Evolutionary conservation across 169 alveolate genomes (phyloP), one percentile per base, ranked within the genome.

Genomic region (Plasmodium knowlesi): DNA sequence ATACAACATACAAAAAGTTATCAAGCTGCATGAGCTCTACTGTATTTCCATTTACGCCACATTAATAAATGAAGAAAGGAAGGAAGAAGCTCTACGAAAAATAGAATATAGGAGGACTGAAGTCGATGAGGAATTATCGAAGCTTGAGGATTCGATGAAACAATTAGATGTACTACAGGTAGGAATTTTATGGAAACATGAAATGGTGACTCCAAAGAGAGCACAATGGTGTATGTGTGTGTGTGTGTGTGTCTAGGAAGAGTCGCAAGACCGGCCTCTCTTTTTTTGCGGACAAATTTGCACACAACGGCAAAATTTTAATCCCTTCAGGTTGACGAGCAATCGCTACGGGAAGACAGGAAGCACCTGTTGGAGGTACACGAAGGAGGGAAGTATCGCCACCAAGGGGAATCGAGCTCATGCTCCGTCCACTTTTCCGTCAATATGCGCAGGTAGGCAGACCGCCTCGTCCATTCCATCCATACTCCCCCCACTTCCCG

Each of bases 31-130:
- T 37, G 86, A 86, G 30, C 71, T 86, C 3, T 74, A 86, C 70
- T 86, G 83, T 34, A 54, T 86, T 32, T 54, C 79, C 9, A 86
- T 76, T 70, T 86, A 86, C 80, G 74, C 93, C 19, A 37, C 81
- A 41, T 86, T 86, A 86, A 86, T 50, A 86, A 86, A 86, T 54
- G 93, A 86, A 43, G 81, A 86, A 5, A 67, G 67, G 57, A 86
- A 86, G 80, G 19, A 34, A 14, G 34, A 57, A 54, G 54, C 80
- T 32, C 43, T 86, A 9, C 57, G 30, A 16, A 22, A 22, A 50
- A 34, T 54, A 16, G 85, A 86, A 22, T 37, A 74, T 39, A 76
- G 76, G 46, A 70, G 50, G 46, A 54, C n/a, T 30, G 67, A 53
- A 76, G 79, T 86, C 0, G 86, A 73, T 22, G 41, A 9, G 34